Percentiles rank a stretch among this genome's conserved stretches.
Conservation (phyloP, 1,139 yeast species). For the Pichia sp. region DNA sequence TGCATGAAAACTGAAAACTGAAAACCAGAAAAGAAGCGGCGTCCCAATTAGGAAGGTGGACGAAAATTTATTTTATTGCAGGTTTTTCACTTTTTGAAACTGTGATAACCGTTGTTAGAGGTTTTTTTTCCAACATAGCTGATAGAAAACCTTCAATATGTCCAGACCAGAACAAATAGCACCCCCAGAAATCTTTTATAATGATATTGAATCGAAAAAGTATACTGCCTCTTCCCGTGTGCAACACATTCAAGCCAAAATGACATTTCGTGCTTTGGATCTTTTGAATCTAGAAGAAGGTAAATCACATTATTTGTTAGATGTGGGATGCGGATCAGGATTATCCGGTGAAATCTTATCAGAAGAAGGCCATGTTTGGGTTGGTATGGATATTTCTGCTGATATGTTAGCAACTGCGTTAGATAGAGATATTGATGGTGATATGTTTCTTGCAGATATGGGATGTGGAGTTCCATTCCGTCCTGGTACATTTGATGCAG, state of each 20-base stretch:
- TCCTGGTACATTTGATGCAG: conserved; percentile 96
- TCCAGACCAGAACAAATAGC: conserved; percentile 97
- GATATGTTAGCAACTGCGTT: conserved; percentile 93
- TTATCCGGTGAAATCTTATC: conserved; percentile 88
- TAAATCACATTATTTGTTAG: conserved; percentile 67
- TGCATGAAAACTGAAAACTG: background rate
- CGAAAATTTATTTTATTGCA: background rate
- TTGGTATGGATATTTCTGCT: conserved; percentile 95
- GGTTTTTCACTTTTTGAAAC: background rate
- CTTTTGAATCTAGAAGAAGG: conserved; percentile 60
- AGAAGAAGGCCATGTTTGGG: conserved; percentile 92
- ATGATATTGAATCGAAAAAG: conserved; percentile 81
- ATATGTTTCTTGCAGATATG: conserved; percentile 82
- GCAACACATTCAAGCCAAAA: conserved; percentile 94
- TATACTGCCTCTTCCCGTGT: conserved; percentile 93
- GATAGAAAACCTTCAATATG: conserved; percentile 39
- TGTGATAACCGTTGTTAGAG: no score
- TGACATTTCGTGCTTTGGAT: conserved; percentile 92
- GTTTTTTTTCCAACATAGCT: no score
- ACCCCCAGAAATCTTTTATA: conserved; percentile 93
- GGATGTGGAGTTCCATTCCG: conserved; percentile 93
- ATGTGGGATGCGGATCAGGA: conserved; percentile 97
- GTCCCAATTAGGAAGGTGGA: background rate
- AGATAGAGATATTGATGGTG: conserved; percentile 91
- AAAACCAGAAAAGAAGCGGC: background rate